These are phyloP conservation scores for Quercus robur DNA, from an alignment of 306 rosid genomes.

Conservation along the genomic window DNA sequence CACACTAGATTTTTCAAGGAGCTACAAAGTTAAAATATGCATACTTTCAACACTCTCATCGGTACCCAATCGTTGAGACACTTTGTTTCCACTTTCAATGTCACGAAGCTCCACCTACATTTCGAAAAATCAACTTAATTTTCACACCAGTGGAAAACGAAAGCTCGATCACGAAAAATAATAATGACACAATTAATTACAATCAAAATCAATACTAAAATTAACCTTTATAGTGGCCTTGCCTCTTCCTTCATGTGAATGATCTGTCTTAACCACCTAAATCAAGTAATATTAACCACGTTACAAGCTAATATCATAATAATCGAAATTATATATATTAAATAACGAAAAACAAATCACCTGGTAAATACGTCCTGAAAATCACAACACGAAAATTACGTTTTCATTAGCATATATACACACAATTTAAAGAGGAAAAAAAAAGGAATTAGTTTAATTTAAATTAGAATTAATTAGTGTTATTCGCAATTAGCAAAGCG, in stretches of 20 bases:
- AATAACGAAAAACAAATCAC: constrained; percentile 21
- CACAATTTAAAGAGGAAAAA: not conserved
- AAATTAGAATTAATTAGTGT: not conserved
- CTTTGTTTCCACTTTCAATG: constrained; percentile 76
- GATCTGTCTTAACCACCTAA: constrained; percentile 87
- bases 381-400: constrained; percentile 17
- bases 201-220: not conserved
- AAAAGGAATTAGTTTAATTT: not conserved
- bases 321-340: not conserved
- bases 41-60: constrained; percentile 78
- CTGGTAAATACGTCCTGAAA: constrained; percentile 78
- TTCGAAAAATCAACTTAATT: constrained; percentile 25
- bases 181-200: not conserved
- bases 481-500: not conserved
- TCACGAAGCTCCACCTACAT: constrained; percentile 91
- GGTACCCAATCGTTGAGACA: constrained; percentile 62
- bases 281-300: not conserved
- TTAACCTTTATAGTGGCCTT: constrained; percentile 91
- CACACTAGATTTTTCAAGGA: too few relatives aligned
- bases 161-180: not conserved
- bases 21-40: constrained; percentile 17
- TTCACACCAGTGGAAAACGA: not conserved
- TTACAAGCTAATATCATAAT: not conserved
- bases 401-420: constrained; percentile 14
- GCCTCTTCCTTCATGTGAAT: constrained; percentile 97